Percentiles rank a stretch among this genome's conserved stretches.
Conservation (phyloP, 352 stramenopile genomes). For the Pilasporangium apinafurcum region DNA sequence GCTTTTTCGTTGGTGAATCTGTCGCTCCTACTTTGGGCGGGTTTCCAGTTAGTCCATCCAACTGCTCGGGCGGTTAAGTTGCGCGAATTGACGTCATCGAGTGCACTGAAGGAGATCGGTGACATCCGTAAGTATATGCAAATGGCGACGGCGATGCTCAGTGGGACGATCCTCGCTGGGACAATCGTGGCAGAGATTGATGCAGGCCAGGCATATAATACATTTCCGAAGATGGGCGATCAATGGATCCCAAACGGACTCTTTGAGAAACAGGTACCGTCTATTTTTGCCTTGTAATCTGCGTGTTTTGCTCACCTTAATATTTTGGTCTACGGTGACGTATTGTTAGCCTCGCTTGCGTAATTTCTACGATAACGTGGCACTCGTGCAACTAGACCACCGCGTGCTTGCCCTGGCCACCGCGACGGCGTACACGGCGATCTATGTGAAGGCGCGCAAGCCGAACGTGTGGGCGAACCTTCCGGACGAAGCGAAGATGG, state of each 20-base stretch:
- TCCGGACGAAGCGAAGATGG: slow-evolving; percentile 44
- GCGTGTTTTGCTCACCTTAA: background rate
- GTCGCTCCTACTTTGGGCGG: slow-evolving; percentile 56
- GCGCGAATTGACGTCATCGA: slow-evolving; percentile 36
- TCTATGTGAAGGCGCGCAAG: slow-evolving; percentile 55
- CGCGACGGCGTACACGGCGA: slow-evolving; percentile 37
- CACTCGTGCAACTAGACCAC: slow-evolving; percentile 96
- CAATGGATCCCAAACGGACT: slow-evolving; percentile 83
- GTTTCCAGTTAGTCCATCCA: slow-evolving; percentile 45
- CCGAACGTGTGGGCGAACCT: slow-evolving; percentile 62
- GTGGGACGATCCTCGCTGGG: slow-evolving; percentile 29
- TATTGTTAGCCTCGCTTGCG: slow-evolving; percentile 52
- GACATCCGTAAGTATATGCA: slow-evolving; percentile 46
- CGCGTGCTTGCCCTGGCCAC: slow-evolving; percentile 89
- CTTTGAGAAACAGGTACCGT: slow-evolving; percentile 49
- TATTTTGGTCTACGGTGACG: too few species aligned
- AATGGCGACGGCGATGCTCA: slow-evolving; percentile 27
- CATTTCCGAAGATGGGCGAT: slow-evolving; percentile 91
- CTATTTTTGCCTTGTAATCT: too few species aligned
- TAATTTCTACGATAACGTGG: slow-evolving; percentile 96
- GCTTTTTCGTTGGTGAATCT: slow-evolving; percentile 59
- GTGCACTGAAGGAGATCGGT: slow-evolving; percentile 44
- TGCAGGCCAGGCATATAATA: slow-evolving; percentile 96
- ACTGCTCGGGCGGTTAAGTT: slow-evolving; percentile 42
- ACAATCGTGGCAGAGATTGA: slow-evolving; percentile 92